Base-by-base conservation (phyloP, 1,139 yeast species). In the Kluyveromyces sp. region DNA sequence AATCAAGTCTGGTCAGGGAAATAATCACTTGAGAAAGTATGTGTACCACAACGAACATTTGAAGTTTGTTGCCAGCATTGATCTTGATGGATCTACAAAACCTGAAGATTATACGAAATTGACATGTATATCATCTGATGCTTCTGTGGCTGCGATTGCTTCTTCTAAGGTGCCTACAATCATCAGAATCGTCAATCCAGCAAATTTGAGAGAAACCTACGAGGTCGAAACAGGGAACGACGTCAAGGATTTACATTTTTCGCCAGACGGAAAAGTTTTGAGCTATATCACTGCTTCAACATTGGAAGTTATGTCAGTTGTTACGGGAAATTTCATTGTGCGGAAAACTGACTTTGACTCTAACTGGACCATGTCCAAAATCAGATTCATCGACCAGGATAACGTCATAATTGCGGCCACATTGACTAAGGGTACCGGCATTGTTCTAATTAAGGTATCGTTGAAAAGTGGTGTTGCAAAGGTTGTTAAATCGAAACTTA, bases 21-120 rank as follows among this genome's bases (percentile, higher is more conserved):
- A 88, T 62, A 81, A 80, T 58, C 89, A 85, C 65, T 64, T 88
- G 56, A 70, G 96, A 49, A 82, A 82, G 59, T 84, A 81, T 59
- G 70, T 67, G 27, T 78, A 69, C 58, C 72, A 70, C 45, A 78
- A 81, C 43, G 83, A 81, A 45, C 86, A 81, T 60, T 69, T 83
- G 56, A 70, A 74, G 50, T 79, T 79, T 54, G 69, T 73, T n/a
- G 81, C 76, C 47, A 78, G 85, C 25, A 78, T 77, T 29, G 72
- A 70, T 43, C 51, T 67, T 37, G 63, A 66, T 40, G 49, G 62
- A 4, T 59, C 71, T 47, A 60, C 54, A 5, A 69, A 68, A 39
- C 62, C 73, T 1, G 77, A 74, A 7, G 82, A 77, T 43, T 82
- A 81, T 57, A 83, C 84, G 37, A 82, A 82, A 58, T 63, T 75